Conservation (phyloP, 2,329 filamentous ascomycete genomes). For the Arthroderma sp. region DNA sequence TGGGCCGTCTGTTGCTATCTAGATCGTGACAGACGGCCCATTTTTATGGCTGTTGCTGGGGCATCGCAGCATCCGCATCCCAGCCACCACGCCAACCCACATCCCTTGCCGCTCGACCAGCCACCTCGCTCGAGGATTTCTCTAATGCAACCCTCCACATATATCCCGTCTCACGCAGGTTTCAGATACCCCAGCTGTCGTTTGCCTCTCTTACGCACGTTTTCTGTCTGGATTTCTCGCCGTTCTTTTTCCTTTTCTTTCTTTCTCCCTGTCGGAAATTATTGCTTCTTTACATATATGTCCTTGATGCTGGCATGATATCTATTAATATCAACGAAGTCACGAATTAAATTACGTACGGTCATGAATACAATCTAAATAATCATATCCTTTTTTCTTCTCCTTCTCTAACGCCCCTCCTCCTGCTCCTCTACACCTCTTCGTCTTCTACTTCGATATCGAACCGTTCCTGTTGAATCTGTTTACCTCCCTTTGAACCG, state of each 20-base stretch:
- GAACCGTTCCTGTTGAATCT: background rate
- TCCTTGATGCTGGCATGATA: background rate
- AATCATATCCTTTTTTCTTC: background rate
- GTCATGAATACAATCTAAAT: background rate
- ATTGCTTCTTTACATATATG: background rate
- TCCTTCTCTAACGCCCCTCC: background rate
- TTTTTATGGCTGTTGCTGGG: too few species aligned
- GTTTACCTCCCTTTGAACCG: background rate
- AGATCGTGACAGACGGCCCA: too few species aligned
- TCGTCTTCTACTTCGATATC: background rate
- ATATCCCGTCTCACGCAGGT: too few species aligned
- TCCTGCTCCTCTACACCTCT: background rate
- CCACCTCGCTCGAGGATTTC: too few species aligned
- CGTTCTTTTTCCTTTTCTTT: constrained; percentile 2
- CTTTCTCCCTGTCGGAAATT: constrained; percentile 7
- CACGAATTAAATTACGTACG: background rate
- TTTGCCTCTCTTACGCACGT: too few species aligned
- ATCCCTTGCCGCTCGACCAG: too few species aligned
- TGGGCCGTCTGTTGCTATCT: too few species aligned
- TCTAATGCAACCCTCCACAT: too few species aligned
- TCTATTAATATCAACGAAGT: background rate
- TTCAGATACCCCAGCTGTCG: too few species aligned
- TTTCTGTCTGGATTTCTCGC: background rate
- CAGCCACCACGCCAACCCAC: too few species aligned
- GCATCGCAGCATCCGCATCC: too few species aligned